Percentiles rank a stretch among this genome's conserved stretches.
phyloP scores from a whole-genome alignment of 108 stramenopile genomes.

The Skeletonema costatum region DNA sequence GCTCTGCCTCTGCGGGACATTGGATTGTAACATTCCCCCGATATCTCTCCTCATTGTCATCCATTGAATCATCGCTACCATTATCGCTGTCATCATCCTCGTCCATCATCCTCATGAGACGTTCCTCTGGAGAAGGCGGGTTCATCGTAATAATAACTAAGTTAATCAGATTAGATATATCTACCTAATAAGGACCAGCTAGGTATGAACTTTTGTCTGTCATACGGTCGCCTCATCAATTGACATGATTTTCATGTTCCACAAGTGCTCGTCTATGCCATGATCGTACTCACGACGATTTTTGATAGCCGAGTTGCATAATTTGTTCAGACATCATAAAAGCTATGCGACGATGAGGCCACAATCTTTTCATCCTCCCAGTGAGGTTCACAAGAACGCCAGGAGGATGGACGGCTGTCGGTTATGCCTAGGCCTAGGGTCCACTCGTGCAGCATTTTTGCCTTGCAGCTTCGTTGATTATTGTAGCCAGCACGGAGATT shows the following conservation, averaged over 20 bases:
- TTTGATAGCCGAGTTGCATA: conserved; percentile 37
- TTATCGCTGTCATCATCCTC: neutral
- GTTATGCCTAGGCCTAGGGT: conserved; percentile 37
- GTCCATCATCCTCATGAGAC: neutral
- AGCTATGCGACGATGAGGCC: conserved; percentile 26
- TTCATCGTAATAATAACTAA: too few relatives aligned
- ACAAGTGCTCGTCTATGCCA: conserved; percentile 32
- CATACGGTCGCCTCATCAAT: conserved; percentile 11
- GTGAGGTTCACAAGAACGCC: conserved; percentile 15
- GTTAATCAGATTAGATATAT: too few relatives aligned
- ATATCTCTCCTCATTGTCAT: conserved; percentile 21
- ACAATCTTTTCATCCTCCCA: conserved; percentile 39
- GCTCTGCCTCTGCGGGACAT: conserved; percentile 3
- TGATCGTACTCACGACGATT: conserved; percentile 35
- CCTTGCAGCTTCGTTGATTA: too few relatives aligned
- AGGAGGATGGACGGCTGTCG: conserved; percentile 15
- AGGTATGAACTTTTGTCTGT: too few relatives aligned
- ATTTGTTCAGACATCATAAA: conserved; percentile 23
- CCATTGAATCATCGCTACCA: conserved; percentile 15
- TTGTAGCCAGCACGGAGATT: too few relatives aligned
- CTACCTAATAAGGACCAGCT: too few relatives aligned
- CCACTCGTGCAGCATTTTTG: conserved; percentile 15
- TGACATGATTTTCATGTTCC: conserved; percentile 32
- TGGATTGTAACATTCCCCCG: neutral
- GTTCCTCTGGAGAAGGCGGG: neutral